Conservation (phyloP, 2,329 filamentous ascomycete genomes). For the Fusarium sp. region DNA sequence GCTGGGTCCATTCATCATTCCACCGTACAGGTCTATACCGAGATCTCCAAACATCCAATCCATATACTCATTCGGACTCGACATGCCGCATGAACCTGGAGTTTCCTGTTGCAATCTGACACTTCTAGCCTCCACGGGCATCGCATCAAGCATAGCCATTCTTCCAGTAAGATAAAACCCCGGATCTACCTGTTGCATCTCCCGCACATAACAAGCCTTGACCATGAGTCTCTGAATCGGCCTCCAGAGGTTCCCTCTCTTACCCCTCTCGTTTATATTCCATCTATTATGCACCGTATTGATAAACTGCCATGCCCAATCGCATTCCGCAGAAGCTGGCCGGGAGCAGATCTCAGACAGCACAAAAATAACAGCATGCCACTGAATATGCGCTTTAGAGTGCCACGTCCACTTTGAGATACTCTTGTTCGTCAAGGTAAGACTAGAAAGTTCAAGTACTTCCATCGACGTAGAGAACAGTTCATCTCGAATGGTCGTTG, state of each 20-base stretch:
- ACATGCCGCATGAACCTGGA: accelerated
- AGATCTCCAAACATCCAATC: background rate
- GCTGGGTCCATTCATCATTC: background rate
- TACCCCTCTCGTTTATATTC: background rate
- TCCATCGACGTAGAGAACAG: background rate
- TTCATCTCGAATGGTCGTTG: accelerated
- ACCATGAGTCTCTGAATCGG: background rate
- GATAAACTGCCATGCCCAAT: background rate
- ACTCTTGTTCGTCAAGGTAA: background rate
- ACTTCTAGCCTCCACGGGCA: accelerated
- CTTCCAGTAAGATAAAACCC: background rate
- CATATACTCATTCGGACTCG: background rate
- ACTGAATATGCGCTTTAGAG: background rate
- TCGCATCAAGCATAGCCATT: background rate
- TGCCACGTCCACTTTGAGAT: slow-evolving; percentile 1
- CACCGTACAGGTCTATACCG: background rate
- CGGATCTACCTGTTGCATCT: background rate
- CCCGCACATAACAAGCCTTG: background rate
- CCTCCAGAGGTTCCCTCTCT: background rate
- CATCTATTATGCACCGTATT: background rate
- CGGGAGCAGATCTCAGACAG: background rate
- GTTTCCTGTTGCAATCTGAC: background rate
- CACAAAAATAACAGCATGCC: background rate
- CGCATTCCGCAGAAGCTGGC: accelerated
- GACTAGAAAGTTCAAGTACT: background rate